These are phyloP conservation scores for Fusarium subtropicale DNA, from an alignment of 2,329 filamentous ascomycete species.

Conservation along the genomic window DNA sequence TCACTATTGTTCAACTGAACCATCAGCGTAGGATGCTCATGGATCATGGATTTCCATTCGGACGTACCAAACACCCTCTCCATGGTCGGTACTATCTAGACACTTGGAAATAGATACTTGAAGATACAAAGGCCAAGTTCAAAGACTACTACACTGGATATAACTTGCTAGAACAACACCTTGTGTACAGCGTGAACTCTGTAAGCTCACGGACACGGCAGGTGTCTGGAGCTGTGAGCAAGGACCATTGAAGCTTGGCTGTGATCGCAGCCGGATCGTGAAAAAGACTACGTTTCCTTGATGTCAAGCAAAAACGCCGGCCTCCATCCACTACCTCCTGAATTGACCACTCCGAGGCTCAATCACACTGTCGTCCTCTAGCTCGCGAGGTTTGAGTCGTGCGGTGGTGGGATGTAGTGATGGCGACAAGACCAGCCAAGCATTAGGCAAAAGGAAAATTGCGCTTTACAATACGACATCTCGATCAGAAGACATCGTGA, in stretches of 20 bases:
- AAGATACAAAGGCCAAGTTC: constrained; percentile 4
- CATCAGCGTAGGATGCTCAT: neutral
- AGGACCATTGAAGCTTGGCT: neutral
- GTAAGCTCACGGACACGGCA: neutral
- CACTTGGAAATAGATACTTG: constrained; percentile 2
- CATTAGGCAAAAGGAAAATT: constrained; percentile 3
- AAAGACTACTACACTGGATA: neutral
- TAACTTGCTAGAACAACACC: constrained; percentile 4
- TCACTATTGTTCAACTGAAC: neutral
- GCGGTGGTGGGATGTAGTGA: neutral
- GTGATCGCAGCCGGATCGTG: neutral
- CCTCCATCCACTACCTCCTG: neutral
- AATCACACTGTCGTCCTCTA: neutral
- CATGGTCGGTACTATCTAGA: neutral
- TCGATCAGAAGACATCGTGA: constrained; percentile 21
- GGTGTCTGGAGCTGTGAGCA: neutral
- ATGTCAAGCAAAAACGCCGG: constrained; percentile 2
- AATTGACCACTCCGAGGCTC: neutral
- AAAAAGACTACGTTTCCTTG: neutral
- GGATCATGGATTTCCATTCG: too few relatives aligned
- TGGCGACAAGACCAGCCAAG: neutral
- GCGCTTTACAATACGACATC: constrained; percentile 4
- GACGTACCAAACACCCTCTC: neutral
- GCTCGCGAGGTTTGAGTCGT: neutral
- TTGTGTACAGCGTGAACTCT: neutral